These are phyloP conservation scores for Notholithocarpus densiflorus DNA, from an alignment of 306 rosid species.

Conservation along the genomic window DNA sequence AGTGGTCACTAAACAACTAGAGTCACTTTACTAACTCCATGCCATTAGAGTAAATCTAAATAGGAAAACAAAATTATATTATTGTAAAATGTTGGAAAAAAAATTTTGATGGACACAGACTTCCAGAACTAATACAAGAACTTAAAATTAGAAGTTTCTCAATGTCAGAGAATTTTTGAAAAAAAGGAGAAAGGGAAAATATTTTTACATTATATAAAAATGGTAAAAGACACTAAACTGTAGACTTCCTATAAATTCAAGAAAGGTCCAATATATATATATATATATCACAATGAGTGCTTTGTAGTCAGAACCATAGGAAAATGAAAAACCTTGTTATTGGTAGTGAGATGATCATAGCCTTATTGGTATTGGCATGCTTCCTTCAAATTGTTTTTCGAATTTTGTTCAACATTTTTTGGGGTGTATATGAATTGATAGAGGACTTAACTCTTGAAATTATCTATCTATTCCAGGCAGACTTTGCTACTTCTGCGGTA, in stretches of 20 bases:
- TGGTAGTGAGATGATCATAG: background rate
- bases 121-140: background rate
- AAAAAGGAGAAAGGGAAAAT: no score
- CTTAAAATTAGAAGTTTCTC: background rate
- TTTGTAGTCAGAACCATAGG: background rate
- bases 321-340: background rate
- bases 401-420: background rate
- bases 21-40: background rate
- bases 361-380: background rate
- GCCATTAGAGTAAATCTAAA: background rate
- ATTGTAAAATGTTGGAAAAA: no score
- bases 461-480: constrained; percentile 66
- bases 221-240: no score
- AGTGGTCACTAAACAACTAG: background rate
- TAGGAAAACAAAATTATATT: background rate
- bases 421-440: constrained; percentile 2
- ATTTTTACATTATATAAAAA: no score
- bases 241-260: no score
- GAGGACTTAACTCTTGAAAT: constrained; percentile 20
- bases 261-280: no score
- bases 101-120: background rate
- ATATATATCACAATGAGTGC: no score
- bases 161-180: background rate
- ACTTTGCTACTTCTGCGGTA: constrained; percentile 92
- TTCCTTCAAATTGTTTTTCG: background rate